A percentile compares a stretch with the other conserved stretches of the same genome.
Conservation (phyloP, 768 basidiomycete species). For the Filobasidium floriforme region DNA sequence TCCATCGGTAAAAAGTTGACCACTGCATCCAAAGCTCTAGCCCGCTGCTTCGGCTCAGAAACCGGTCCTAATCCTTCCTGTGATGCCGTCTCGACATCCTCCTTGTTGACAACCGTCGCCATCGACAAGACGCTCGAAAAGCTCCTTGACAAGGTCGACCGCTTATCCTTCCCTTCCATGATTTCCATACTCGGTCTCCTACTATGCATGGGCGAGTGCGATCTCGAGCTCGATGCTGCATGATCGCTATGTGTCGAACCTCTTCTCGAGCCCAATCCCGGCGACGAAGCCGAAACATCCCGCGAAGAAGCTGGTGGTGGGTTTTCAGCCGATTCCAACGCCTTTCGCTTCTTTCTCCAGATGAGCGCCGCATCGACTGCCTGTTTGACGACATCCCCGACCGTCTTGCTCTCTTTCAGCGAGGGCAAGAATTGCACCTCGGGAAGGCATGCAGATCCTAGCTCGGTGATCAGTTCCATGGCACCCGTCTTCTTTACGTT, state of each 20-base stretch:
- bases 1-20: conserved; percentile 1
- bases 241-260: neutral
- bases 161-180: neutral
- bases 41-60: neutral
- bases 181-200: neutral
- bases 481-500: too few species aligned
- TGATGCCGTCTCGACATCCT: too few species aligned
- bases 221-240: neutral
- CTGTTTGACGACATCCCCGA: conserved; percentile 4
- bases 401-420: neutral
- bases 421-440: neutral
- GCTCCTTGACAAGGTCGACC: neutral
- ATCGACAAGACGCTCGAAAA: neutral
- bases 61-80: too few species aligned
- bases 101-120: neutral
- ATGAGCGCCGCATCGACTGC: neutral
- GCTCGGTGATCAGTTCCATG: neutral
- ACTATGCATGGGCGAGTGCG: neutral
- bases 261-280: neutral
- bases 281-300: neutral
- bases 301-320: too few species aligned
- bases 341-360: neutral
- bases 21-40: neutral
- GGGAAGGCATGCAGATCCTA: neutral
- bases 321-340: neutral